Percentiles rank a stretch among this genome's conserved stretches.
Evolutionary conservation across 1,284 basidiomycete genomes (phyloP).

Genomic region (Melampsora abietis-canadensis): DNA sequence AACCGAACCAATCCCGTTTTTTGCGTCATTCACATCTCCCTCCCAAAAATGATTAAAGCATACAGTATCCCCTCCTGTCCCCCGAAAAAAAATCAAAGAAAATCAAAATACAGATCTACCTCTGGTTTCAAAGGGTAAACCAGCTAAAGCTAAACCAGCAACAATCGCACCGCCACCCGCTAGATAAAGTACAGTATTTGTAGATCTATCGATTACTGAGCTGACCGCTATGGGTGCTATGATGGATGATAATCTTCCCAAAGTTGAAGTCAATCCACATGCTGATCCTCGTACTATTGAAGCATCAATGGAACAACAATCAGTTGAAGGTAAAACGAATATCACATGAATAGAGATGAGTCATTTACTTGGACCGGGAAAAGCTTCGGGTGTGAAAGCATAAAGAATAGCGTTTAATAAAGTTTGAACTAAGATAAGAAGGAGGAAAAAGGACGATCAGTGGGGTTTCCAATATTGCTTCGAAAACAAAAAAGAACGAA

Average conservation of each 20-base stretch:
- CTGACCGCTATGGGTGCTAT: not conserved
- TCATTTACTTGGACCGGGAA: not conserved
- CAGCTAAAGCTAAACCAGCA: not conserved
- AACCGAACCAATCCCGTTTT: no score
- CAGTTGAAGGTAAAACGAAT: not conserved
- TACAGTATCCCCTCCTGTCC: no score
- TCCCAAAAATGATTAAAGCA: no score
- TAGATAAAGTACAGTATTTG: slow-evolving; percentile 3
- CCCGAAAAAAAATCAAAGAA: not conserved
- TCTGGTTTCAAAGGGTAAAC: slow-evolving; percentile 3
- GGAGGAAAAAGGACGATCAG: not conserved
- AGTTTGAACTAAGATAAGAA: not conserved
- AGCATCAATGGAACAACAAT: not conserved
- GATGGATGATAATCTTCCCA: slow-evolving; percentile 5
- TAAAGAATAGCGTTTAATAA: slow-evolving; percentile 3
- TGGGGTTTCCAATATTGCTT: no score
- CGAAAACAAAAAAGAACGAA: no score
- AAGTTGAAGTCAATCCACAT: not conserved
- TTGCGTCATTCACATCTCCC: no score
- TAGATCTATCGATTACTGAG: not conserved
- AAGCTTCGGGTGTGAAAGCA: slow-evolving; percentile 8
- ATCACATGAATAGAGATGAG: not conserved
- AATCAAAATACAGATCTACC: slow-evolving; percentile 3
- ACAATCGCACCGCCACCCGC: not conserved
- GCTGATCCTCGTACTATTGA: slow-evolving; percentile 1